Evolutionary conservation across 495 filamentous ascomycete species (phyloP).

Genomic region (Oidiodendron maius): DNA sequence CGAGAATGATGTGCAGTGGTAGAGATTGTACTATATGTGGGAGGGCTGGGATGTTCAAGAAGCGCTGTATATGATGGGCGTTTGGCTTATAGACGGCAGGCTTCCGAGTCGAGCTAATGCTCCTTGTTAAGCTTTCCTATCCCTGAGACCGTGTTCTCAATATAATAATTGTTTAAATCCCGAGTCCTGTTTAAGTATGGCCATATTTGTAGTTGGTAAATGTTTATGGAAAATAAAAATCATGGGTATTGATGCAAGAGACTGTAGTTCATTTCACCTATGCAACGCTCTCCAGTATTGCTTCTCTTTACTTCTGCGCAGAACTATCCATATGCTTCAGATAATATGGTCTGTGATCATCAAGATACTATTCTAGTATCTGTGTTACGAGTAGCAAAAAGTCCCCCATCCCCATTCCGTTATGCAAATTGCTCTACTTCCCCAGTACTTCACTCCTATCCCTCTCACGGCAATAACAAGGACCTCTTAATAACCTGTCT

Average conservation of each 20-base stretch:
- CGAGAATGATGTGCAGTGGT: background rate
- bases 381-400: constrained; percentile 19
- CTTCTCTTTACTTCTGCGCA: constrained; percentile 3
- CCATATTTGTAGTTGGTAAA: no score
- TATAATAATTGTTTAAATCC: no score
- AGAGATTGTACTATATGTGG: constrained; percentile 10
- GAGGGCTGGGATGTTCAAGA: constrained; percentile 15
- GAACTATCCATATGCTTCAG: constrained; percentile 6
- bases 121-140: constrained; percentile 3
- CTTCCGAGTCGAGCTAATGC: constrained; percentile 20
- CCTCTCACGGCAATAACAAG: background rate
- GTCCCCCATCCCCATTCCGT: constrained; percentile 2
- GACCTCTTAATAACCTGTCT: constrained; percentile 55
- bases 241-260: no score
- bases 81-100: constrained; percentile 19
- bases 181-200: no score
- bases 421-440: constrained; percentile 7
- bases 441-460: background rate
- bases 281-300: constrained; percentile 13
- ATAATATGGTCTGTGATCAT: constrained; percentile 8
- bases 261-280: no score
- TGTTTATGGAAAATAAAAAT: no score
- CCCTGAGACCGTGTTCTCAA: background rate
- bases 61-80: constrained; percentile 4
- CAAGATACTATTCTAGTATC: constrained; percentile 22